A percentile compares a stretch with the other conserved stretches of the same genome.
Conservation (phyloP, 805 yeast genomes). For the Sugiyamaella chiloensis region DNA sequence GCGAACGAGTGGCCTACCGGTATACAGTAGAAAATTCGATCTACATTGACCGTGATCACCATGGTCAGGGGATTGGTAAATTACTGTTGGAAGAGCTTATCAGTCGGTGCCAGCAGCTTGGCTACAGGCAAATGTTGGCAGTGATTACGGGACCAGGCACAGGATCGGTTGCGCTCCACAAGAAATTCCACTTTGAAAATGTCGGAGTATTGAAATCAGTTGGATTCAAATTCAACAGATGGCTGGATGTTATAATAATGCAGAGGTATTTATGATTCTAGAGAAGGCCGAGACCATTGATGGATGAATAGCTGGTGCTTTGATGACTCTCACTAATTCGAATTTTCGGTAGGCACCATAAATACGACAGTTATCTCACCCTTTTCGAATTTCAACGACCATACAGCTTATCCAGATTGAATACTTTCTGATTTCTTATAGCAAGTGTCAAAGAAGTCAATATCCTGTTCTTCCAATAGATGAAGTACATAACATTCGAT, state of each 20-base stretch:
- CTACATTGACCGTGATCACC: background rate
- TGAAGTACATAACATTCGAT: no score
- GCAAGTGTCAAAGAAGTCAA: no score
- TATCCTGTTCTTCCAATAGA: no score
- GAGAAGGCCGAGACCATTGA: no score
- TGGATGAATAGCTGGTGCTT: no score
- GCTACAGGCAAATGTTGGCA: slow-evolving; percentile 6
- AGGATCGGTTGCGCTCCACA: slow-evolving; percentile 6
- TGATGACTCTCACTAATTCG: no score
- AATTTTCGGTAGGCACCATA: no score
- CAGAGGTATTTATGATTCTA: slow-evolving; percentile 6
- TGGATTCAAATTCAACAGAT: slow-evolving; percentile 7
- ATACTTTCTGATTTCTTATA: no score
- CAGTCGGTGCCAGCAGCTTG: background rate
- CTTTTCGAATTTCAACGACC: no score
- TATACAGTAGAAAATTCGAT: slow-evolving; percentile 7
- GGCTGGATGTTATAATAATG: slow-evolving; percentile 5
- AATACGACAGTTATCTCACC: no score
- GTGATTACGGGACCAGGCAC: slow-evolving; percentile 1
- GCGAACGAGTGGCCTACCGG: slow-evolving; percentile 6
- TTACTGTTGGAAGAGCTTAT: slow-evolving; percentile 1
- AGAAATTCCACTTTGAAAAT: background rate
- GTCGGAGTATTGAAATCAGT: slow-evolving; percentile 5
- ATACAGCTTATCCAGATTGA: no score
- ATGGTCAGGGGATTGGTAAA: slow-evolving; percentile 7